Evolutionary conservation across 2,329 filamentous ascomycete species (phyloP).

Genomic region (Bipolaris bicolor): DNA sequence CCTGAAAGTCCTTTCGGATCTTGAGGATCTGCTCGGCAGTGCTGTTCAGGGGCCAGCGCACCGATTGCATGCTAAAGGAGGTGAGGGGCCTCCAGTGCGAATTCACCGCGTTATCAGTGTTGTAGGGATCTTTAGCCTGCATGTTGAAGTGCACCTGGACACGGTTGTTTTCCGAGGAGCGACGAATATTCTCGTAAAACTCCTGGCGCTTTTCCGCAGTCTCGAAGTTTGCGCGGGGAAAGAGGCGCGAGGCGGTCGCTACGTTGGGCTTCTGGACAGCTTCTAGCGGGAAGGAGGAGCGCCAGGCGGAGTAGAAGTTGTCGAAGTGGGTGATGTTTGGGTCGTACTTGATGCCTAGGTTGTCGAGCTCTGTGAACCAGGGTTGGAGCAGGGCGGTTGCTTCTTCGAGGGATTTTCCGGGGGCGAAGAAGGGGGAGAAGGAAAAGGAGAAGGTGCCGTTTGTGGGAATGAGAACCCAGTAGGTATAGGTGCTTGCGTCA

Average conservation of each 20-base stretch:
- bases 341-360: constrained; percentile 39
- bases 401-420: constrained; percentile 39
- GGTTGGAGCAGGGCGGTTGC: constrained; percentile 41
- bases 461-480: constrained; percentile 41
- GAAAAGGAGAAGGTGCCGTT: constrained; percentile 43
- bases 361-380: constrained; percentile 39
- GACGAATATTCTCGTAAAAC: constrained; percentile 34
- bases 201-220: constrained; percentile 41
- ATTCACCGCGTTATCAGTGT: constrained; percentile 42
- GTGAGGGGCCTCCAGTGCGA: constrained; percentile 37
- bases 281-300: constrained; percentile 45
- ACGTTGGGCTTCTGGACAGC: constrained; percentile 42
- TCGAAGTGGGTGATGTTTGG: constrained; percentile 45
- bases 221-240: constrained; percentile 44
- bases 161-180: constrained; percentile 43
- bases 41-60: constrained; percentile 42
- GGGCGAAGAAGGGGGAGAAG: constrained; percentile 46
- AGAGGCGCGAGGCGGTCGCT: constrained; percentile 42
- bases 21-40: constrained; percentile 35
- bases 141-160: constrained; percentile 48
- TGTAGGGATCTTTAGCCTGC: constrained; percentile 37
- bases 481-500: constrained; percentile 46
- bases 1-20: constrained; percentile 35
- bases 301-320: constrained; percentile 43
- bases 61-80: constrained; percentile 39